Conservation (phyloP, 2,329 filamentous ascomycete species). For the Neonectria magnoliae region DNA sequence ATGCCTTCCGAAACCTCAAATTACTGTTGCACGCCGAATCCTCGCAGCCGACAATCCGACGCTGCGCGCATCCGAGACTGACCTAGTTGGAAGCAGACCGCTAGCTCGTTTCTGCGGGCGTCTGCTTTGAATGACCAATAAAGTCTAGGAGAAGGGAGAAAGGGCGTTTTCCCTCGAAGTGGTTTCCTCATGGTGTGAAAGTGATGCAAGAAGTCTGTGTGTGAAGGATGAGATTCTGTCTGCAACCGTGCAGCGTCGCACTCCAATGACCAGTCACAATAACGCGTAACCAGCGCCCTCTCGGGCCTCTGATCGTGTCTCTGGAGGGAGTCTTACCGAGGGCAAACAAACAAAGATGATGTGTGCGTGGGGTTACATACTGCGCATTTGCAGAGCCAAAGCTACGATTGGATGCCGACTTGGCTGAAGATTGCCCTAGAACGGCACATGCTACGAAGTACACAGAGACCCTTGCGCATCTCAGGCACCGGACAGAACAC, state of each 20-base stretch:
- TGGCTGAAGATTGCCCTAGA: not conserved
- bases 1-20: not conserved
- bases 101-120: not conserved
- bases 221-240: not conserved
- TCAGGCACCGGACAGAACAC: not conserved
- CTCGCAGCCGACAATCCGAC: not conserved
- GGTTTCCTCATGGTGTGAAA: not conserved
- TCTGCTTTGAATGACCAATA: not conserved
- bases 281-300: not conserved
- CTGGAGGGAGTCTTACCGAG: not conserved
- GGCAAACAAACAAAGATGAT: not conserved
- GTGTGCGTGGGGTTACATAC: not conserved
- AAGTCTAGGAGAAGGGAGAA: too few species aligned
- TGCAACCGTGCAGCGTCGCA: not conserved
- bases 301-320: not conserved
- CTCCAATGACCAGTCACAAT: not conserved
- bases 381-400: not conserved
- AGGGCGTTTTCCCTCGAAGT: too few species aligned
- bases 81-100: not conserved
- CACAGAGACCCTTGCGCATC: not conserved
- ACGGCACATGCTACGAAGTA: not conserved
- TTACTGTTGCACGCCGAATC: not conserved
- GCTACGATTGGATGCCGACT: not conserved
- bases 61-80: not conserved
- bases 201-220: not conserved